phyloP scores from a whole-genome alignment of 2,329 filamentous ascomycete genomes.

The Sporothrix globosa region DNA sequence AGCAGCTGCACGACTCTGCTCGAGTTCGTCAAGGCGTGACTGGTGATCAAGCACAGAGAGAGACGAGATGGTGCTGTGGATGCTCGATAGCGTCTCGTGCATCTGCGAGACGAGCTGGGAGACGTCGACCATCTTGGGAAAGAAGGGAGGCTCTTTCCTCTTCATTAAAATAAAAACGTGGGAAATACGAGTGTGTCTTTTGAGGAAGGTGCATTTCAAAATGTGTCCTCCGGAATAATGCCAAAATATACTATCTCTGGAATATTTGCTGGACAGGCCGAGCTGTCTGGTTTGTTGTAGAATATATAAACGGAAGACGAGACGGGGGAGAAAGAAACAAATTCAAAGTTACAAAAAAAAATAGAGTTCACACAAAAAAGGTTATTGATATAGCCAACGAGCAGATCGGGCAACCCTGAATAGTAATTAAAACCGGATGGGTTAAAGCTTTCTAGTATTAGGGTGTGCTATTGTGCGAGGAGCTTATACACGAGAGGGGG shows the following conservation, averaged over 20 bases:
- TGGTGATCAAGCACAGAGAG: conserved; percentile 45
- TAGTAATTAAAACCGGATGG: neutral
- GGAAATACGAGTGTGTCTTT: neutral
- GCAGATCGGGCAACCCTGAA: neutral
- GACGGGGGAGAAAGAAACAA: neutral
- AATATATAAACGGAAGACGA: neutral
- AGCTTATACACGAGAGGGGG: neutral
- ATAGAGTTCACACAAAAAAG: neutral
- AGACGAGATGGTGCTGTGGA: conserved; percentile 45
- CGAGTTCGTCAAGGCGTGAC: conserved; percentile 47
- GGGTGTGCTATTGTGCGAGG: neutral
- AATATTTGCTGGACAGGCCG: too few relatives aligned
- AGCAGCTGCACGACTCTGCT: conserved; percentile 44
- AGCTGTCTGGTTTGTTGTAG: neutral
- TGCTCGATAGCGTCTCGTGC: conserved; percentile 48
- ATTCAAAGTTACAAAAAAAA: neutral
- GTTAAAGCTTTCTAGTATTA: neutral
- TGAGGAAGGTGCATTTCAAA: neutral
- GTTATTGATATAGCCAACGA: too few relatives aligned
- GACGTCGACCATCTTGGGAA: conserved; percentile 42
- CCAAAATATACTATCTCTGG: too few relatives aligned
- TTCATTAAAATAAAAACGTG: neutral
- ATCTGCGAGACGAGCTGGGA: conserved; percentile 49
- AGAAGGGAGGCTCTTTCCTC: neutral
- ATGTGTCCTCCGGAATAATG: too few relatives aligned